phyloP scores from a whole-genome alignment of 129 eudicot species.

The Saussurea involucrata region DNA sequence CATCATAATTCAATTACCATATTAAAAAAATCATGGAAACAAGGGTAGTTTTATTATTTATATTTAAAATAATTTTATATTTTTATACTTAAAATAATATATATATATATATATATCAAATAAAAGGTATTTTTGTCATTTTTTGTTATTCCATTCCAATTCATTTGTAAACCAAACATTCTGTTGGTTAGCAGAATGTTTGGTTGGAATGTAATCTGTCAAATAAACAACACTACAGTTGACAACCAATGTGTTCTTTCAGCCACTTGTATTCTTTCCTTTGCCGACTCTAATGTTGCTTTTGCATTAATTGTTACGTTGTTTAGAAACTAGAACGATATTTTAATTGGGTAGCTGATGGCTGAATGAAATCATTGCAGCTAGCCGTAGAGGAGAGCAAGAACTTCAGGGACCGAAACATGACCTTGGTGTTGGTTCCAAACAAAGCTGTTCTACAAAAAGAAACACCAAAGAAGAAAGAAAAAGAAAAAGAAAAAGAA shows the following conservation, averaged over 20 bases:
- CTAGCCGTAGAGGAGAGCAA: conserved; percentile 79
- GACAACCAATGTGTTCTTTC: not conserved
- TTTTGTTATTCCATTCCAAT: too few species aligned
- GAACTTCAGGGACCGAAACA: conserved; percentile 65
- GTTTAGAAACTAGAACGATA: not conserved
- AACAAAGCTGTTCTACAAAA: conserved; percentile 67
- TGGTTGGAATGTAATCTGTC: too few species aligned
- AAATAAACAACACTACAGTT: not conserved
- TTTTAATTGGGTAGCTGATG: not conserved
- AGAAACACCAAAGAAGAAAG: conserved; percentile 65
- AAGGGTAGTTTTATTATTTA: too few species aligned
- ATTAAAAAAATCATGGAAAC: too few species aligned
- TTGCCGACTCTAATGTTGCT: not conserved
- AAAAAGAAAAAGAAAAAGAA: too few species aligned
- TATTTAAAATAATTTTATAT: too few species aligned
- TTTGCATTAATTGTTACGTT: not conserved
- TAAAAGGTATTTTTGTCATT: too few species aligned
- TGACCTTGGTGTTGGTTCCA: conserved; percentile 68
- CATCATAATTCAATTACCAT: too few species aligned
- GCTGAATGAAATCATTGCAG: conserved; percentile 33
- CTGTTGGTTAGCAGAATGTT: too few species aligned
- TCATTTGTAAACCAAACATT: too few species aligned
- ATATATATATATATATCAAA: too few species aligned
- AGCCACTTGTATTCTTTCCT: not conserved
- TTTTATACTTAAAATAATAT: too few species aligned